These are phyloP conservation scores for Saposhnikovia divaricata DNA, from an alignment of 129 eudicot species.

Conservation along the genomic window DNA sequence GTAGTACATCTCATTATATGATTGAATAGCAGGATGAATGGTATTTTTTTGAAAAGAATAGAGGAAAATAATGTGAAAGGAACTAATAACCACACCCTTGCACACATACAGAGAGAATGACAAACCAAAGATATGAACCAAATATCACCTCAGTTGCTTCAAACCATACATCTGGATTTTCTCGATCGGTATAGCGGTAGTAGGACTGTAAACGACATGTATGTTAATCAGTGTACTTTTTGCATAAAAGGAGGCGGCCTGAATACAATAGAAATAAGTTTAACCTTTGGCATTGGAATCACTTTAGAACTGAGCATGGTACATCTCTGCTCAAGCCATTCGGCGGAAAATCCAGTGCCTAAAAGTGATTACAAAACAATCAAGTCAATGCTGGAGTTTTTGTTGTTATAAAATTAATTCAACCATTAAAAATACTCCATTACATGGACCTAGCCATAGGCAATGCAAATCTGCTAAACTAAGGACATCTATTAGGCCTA, in stretches of 20 bases:
- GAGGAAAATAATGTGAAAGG: not conserved
- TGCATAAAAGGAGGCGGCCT: not conserved
- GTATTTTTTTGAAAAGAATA: not conserved
- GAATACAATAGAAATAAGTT: not conserved
- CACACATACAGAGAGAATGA: not conserved
- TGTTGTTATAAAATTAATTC: not conserved
- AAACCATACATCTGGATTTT: constrained; percentile 88
- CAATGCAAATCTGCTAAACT: not conserved
- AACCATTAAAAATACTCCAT: not conserved
- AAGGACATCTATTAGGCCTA: not conserved
- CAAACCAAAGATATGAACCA: not conserved
- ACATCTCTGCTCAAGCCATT: constrained; percentile 66
- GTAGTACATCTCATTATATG: not conserved
- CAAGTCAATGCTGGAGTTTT: not conserved
- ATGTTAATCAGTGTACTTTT: not conserved
- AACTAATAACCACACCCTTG: not conserved
- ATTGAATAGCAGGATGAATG: not conserved
- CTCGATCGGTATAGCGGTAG: constrained; percentile 51
- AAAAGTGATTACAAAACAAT: constrained; percentile 1
- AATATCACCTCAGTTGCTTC: constrained; percentile 76
- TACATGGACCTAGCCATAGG: not conserved
- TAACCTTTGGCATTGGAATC: constrained; percentile 78
- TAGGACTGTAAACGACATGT: constrained; percentile 45
- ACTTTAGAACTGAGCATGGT: constrained; percentile 74
- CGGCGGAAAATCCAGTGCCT: constrained; percentile 87